These are phyloP conservation scores for Lonicera japonica DNA, from an alignment of 129 eudicot genomes.

Conservation along the genomic window DNA sequence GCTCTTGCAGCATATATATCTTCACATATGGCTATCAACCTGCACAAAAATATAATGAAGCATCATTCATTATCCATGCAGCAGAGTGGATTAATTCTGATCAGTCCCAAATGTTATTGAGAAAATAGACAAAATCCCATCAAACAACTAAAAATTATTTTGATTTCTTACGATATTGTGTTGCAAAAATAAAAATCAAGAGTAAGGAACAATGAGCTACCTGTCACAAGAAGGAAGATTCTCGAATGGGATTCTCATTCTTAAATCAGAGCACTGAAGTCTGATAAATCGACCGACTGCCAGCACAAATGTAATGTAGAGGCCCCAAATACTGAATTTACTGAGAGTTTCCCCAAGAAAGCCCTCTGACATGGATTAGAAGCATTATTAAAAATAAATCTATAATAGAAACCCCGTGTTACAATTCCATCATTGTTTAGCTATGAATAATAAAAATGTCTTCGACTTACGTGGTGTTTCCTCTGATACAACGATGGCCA, in stretches of 20 bases:
- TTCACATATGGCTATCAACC: constrained; percentile 92
- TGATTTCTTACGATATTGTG: too few relatives aligned
- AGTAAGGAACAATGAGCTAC: constrained; percentile 20
- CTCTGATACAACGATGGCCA: constrained; percentile 91
- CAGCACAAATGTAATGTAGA: constrained; percentile 92
- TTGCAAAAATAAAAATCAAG: too few relatives aligned
- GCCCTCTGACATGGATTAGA: constrained; percentile 59
- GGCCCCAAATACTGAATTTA: constrained; percentile 99
- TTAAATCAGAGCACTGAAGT: constrained; percentile 91
- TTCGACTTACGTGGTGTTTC: constrained; percentile 92
- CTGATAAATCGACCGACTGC: constrained; percentile 98
- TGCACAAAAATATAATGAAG: constrained; percentile 14
- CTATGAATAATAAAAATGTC: not conserved
- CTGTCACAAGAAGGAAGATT: constrained; percentile 98
- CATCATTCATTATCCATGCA: not conserved
- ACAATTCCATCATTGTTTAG: not conserved
- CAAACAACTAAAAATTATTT: too few relatives aligned
- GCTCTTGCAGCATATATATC: constrained; percentile 99
- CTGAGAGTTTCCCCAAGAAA: constrained; percentile 95
- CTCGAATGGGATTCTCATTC: constrained; percentile 97
- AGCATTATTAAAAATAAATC: constrained; percentile 4
- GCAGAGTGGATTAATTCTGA: too few relatives aligned
- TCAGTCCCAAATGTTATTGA: too few relatives aligned
- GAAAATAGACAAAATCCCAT: too few relatives aligned
- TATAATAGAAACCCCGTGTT: not conserved